A percentile compares a stretch with the other conserved stretches of the same genome.
phyloP scores from a whole-genome alignment of 495 filamentous ascomycete species.

The Pseudoneurospora amorphoporcata region DNA sequence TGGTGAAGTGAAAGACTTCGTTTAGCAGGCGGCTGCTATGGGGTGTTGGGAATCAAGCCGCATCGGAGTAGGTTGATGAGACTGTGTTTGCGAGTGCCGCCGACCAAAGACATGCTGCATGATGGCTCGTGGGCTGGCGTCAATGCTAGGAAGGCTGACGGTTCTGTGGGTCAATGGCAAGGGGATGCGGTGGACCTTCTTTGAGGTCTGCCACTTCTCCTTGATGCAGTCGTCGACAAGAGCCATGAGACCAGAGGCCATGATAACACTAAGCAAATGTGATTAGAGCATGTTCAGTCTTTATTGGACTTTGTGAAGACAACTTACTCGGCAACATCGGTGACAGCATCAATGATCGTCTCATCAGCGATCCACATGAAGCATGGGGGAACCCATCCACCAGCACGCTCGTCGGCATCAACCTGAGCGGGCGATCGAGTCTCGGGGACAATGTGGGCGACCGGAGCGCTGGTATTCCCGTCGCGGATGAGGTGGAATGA shows the following conservation, averaged over 20 bases:
- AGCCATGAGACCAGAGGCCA: constrained; percentile 80
- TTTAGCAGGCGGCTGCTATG: constrained; percentile 30
- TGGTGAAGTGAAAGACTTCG: background rate
- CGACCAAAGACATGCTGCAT: constrained; percentile 74
- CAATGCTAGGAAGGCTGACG: constrained; percentile 52
- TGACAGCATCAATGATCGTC: constrained; percentile 50
- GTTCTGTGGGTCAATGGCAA: constrained; percentile 47
- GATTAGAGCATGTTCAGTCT: constrained; percentile 15
- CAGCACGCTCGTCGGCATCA: constrained; percentile 62
- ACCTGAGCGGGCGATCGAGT: constrained; percentile 58
- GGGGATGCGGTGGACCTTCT: constrained; percentile 49
- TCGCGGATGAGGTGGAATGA: constrained; percentile 71
- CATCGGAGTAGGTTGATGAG: constrained; percentile 27
- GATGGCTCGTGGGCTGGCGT: constrained; percentile 51
- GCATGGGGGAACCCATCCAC: constrained; percentile 86
- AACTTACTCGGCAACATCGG: constrained; percentile 91
- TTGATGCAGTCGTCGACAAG: constrained; percentile 91
- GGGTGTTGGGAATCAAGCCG: constrained; percentile 23
- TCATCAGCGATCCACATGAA: constrained; percentile 79
- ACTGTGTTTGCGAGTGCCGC: constrained; percentile 30
- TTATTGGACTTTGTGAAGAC: background rate
- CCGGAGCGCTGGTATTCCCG: constrained; percentile 44
- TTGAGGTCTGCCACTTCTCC: constrained; percentile 56
- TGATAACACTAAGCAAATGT: constrained; percentile 54
- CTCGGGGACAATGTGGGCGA: constrained; percentile 84